Evolutionary conservation across 1,284 basidiomycete species (phyloP).

Genomic region (Sporisorium reilianum): DNA sequence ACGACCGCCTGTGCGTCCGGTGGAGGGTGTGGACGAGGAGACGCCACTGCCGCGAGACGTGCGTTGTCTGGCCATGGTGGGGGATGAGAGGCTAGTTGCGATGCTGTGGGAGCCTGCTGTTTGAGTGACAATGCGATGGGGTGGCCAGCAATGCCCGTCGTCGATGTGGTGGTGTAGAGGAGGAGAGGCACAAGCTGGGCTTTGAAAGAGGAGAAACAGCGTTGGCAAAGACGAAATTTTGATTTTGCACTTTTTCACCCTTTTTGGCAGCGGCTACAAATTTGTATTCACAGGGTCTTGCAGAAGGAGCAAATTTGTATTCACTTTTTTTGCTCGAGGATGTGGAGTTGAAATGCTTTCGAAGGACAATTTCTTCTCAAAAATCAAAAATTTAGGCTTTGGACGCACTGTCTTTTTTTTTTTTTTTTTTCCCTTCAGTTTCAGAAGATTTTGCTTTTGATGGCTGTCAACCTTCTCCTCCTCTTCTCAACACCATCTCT

Average conservation of each 20-base stretch:
- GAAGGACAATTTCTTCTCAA: not conserved
- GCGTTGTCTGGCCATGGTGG: constrained; percentile 22
- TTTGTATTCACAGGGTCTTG: constrained; percentile 34
- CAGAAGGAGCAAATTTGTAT: constrained; percentile 10
- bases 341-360: not conserved
- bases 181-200: not conserved
- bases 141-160: not conserved
- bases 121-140: not conserved
- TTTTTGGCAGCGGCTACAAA: not conserved
- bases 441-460: not conserved
- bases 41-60: constrained; percentile 5
- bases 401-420: constrained; percentile 6
- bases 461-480: constrained; percentile 70
- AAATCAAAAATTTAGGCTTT: constrained; percentile 6
- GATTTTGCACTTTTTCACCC: not conserved
- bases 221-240: constrained; percentile 9
- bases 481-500: constrained; percentile 6
- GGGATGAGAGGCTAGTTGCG: no score
- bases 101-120: not conserved
- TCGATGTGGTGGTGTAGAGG: not conserved
- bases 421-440: constrained; percentile 3
- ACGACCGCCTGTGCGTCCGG: constrained; percentile 19
- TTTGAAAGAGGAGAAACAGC: not conserved
- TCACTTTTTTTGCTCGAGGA: constrained; percentile 3
- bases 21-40: constrained; percentile 3